These are phyloP conservation scores for Trametes meyenii DNA, from an alignment of 768 basidiomycete species.

Conservation along the genomic window DNA sequence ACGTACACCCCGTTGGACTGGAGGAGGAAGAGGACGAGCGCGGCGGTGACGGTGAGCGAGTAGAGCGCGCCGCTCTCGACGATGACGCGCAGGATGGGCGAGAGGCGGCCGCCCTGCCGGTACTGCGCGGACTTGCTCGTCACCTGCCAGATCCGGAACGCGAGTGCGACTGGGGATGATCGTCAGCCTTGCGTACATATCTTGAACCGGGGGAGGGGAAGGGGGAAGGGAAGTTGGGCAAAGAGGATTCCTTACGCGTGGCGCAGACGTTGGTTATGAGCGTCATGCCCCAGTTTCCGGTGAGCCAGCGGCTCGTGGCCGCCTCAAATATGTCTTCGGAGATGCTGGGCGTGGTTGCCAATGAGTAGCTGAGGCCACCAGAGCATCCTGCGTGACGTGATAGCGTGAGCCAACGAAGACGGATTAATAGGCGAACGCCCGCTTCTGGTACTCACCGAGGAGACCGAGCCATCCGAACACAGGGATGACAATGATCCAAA, in stretches of 20 bases:
- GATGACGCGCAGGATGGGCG: constrained; percentile 15
- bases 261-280: constrained; percentile 11
- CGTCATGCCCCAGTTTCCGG: constrained; percentile 3
- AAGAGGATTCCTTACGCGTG: no score
- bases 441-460: constrained; percentile 23
- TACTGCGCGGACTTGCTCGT: constrained; percentile 10
- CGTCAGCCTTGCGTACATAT: no score
- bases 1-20: constrained; percentile 9
- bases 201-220: no score
- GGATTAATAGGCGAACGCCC: no score
- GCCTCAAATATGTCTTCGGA: constrained; percentile 31
- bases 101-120: neutral
- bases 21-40: constrained; percentile 10
- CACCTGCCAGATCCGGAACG: constrained; percentile 12
- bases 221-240: no score
- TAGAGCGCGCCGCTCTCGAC: constrained; percentile 17
- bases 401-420: neutral
- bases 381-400: constrained; percentile 2
- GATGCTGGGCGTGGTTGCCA: constrained; percentile 22
- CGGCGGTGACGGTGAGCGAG: constrained; percentile 1
- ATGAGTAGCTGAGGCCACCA: constrained; percentile 16
- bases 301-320: constrained; percentile 37
- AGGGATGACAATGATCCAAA: constrained; percentile 33
- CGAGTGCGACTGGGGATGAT: neutral
- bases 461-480: constrained; percentile 34